Base-by-base conservation (phyloP, 768 basidiomycete genomes). In the Nidularia pulvinata region DNA sequence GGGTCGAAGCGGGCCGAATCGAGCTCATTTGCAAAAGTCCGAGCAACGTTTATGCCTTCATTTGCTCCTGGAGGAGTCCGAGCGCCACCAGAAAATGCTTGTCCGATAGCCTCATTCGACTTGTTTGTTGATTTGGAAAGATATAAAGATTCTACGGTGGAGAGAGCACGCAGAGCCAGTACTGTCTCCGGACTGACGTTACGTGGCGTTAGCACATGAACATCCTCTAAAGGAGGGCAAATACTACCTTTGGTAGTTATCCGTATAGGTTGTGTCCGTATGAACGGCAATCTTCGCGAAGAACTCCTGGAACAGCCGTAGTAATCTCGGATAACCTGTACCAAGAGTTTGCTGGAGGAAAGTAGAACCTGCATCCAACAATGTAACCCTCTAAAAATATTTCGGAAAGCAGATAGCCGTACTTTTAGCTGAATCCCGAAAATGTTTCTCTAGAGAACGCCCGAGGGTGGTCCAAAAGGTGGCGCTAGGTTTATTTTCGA, bases 291-390 rank as follows among this genome's bases (percentile, higher is more conserved):
- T 93, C 67, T 95, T 95, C 33, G 89, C 85, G 66, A 99, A 99
- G 72, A 99, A 97, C 39, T 95, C 94, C 52, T 99, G 97, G 71
- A 99, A 95, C 2, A 98, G 79, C 7, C 97, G 83, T 7, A 99
- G 68, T 2, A 99, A 76, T 48, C 84, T 83, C 3, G 95, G 93
- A 70, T 98, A 98, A 14, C 91, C 90, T 2, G 84, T 76, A 59
- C 88, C 86, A 39, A 99, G 73, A 4, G 92, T 91, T 61, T 95
- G 94, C 60, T 98, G 95, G 9, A 98, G 69, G 68, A 98, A 98
- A 0, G 84, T 81, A 0, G 96, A 98, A 14, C 80, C 94, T 97
- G 57, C n/a, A 19, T 19, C 19, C 19, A 19, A 19, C 19, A 19
- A 19, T 19, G 19, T 19, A 19, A 19, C 19, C 19, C 19, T 19